Base-by-base conservation (phyloP, 1,139 yeast genomes). In the Yamadazyma triangularis region DNA sequence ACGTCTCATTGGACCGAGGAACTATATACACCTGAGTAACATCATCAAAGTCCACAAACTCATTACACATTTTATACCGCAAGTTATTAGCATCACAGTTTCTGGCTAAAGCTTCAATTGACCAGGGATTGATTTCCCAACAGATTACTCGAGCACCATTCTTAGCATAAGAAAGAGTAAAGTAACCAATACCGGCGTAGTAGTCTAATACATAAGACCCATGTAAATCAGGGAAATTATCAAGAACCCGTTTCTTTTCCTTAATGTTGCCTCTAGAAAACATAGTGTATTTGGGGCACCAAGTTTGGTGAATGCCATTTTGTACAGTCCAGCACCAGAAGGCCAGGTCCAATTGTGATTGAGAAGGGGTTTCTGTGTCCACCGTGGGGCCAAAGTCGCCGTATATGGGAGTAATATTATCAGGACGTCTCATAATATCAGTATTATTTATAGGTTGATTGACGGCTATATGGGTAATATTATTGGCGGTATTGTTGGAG, bases 81-180 rank as follows among this genome's bases (percentile, higher is more conserved):
- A 71, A 65, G 8, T 62, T 58, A 40, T 77, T 80, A 4, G 47
- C 48, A 2, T 38, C 32, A 7, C 82, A 66, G 1, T 88, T 88
- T 26, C 77, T 59, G 2, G 57, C 46, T 24, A 86, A 61, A 0
- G 94, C 95, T 44, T 79, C 77, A 6, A 82, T 70, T 28, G 93
- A 82, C 93, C 91, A 86, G 1, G 88, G 86, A 47, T 87, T 87
- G 27, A 87, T 58, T 42, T 87, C 96, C 87, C 95, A 87, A 48
- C 94, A 79, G 28, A 79, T 69, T 0, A 84, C 58, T 12, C 60
- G 58, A 2, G 85, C 87, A 1, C 71, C 69, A 24, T 68, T 63
- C 29, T 60, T 61, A 28, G 84, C 61, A 47, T 87, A 87, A 27
- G 86, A 71, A 22, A 87, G 58, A 4, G 89, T 73, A 51, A 87